Base-by-base conservation (phyloP, 352 stramenopile genomes). In the Phytophthora capsici region DNA sequence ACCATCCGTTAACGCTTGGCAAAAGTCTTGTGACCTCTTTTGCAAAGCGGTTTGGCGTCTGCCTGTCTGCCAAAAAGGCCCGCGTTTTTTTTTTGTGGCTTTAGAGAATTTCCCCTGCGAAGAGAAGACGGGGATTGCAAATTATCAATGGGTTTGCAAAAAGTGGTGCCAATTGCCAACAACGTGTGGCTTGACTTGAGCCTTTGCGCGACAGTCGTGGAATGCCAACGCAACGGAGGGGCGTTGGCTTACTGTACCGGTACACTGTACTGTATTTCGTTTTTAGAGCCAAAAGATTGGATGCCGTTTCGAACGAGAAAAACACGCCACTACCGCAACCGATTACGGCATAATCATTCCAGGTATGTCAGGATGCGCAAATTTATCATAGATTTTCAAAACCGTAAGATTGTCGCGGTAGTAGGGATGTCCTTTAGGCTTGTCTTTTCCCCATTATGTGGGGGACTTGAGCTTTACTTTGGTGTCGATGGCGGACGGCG, bases 1-100 rank as follows among this genome's bases (percentile, higher is more conserved):
- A 81, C 74, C 77, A 86, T 86, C 43, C 37, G 47, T 48, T n/a
- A 14, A 22, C 47, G 3, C 26, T 43, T n/a, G 41, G 9, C 25
- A 16, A 34, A 13, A 13, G 28, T 34, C 28, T 34, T 34, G 28
- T 34, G 28, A 34, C 28, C 28, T 34, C 28, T 34, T 34, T 34
- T 7, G 7, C 28, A 51, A 44, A 51, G 49, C 38, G 41, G 47
- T 41, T n/a, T 47, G 23, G 46, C 12, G 30, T 40, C 30, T 45
- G 38, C 38, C 38, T 59, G 38, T 72, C 57, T 63, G 64, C 49
- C 17, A 32, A 38, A 46, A 50, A 19, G 41, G 26, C 37, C 38
- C 19, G 45, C 47, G 37, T 22, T 53, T 68, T 57, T 68, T 57
- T 49, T 66, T 68, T 67, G 56, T 65, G 37, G 28, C 17, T 64